phyloP scores from a whole-genome alignment of 208 protist species.

The Crithidia expoeki region DNA sequence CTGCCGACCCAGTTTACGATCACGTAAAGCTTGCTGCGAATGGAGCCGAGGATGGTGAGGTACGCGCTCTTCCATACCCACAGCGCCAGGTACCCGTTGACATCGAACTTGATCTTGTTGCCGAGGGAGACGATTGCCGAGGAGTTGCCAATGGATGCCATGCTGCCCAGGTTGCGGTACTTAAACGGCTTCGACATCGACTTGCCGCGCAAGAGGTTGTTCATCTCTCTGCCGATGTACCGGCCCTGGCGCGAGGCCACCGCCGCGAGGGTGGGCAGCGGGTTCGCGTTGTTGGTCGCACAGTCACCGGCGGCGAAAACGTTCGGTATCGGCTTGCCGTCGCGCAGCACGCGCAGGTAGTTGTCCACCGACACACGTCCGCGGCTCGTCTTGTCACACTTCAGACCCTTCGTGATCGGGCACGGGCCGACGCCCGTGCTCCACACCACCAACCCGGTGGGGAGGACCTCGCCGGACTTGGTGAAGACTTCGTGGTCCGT shows the following conservation, averaged over 20 bases:
- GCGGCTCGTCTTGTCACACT: conserved; percentile 72
- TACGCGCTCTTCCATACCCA: conserved; percentile 89
- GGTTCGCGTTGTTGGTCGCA: conserved; percentile 56
- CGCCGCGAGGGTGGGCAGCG: conserved; percentile 77
- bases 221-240: conserved; percentile 78
- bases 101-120: conserved; percentile 53
- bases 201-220: conserved; percentile 43
- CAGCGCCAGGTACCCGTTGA: conserved; percentile 78
- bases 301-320: conserved; percentile 91
- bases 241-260: conserved; percentile 83
- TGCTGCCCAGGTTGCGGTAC: conserved; percentile 82
- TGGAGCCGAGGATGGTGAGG: conserved; percentile 81
- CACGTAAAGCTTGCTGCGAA: conserved; percentile 85
- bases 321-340: conserved; percentile 68
- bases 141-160: conserved; percentile 78
- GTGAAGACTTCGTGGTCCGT: conserved; percentile 72
- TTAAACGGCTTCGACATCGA: conserved; percentile 48
- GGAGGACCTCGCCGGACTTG: conserved; percentile 70
- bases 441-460: conserved; percentile 83
- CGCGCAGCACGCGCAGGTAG: conserved; percentile 67
- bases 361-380: conserved; percentile 76
- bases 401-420: conserved; percentile 70
- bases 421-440: conserved; percentile 86
- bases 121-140: conserved; percentile 78
- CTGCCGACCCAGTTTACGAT: conserved; percentile 85